Evolutionary conservation across 148 eudicot species (phyloP).

Genomic region (Cornus kousa): DNA sequence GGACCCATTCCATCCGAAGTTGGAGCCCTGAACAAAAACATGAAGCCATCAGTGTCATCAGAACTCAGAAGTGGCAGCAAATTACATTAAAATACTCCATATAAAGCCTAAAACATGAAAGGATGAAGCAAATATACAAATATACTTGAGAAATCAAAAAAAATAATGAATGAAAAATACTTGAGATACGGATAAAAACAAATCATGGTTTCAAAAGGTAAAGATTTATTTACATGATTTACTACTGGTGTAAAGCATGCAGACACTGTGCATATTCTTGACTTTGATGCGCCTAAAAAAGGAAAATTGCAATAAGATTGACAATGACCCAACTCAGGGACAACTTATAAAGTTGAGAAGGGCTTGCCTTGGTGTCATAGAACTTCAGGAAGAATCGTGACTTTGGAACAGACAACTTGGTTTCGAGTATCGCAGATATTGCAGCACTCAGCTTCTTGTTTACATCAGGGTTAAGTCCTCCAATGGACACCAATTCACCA

Average conservation of each 20-base stretch:
- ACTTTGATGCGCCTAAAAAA: constrained; percentile 69
- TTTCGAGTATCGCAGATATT: constrained; percentile 64
- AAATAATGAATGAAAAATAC: no score
- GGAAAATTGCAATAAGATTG: constrained; percentile 49
- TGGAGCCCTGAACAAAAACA: constrained; percentile 58
- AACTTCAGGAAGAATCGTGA: constrained; percentile 80
- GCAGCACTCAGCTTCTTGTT: constrained; percentile 98
- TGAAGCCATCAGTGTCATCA: constrained; percentile 13
- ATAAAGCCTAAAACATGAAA: neutral
- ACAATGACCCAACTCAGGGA: constrained; percentile 6
- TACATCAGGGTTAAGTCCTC: constrained; percentile 66
- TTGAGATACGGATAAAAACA: neutral
- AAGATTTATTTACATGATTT: constrained; percentile 55
- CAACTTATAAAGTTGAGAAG: constrained; percentile 3
- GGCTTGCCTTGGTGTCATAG: constrained; percentile 79
- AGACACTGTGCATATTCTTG: constrained; percentile 89
- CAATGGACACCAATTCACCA: constrained; percentile 91
- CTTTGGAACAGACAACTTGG: constrained; percentile 73
- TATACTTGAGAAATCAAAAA: neutral
- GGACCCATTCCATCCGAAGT: constrained; percentile 78
- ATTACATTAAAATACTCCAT: no score
- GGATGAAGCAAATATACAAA: neutral
- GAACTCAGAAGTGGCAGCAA: no score
- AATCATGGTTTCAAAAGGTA: constrained; percentile 20
- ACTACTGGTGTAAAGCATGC: constrained; percentile 95